Evolutionary conservation across 768 basidiomycete species (phyloP).

Genomic region (Panaeolus papilionaceus): DNA sequence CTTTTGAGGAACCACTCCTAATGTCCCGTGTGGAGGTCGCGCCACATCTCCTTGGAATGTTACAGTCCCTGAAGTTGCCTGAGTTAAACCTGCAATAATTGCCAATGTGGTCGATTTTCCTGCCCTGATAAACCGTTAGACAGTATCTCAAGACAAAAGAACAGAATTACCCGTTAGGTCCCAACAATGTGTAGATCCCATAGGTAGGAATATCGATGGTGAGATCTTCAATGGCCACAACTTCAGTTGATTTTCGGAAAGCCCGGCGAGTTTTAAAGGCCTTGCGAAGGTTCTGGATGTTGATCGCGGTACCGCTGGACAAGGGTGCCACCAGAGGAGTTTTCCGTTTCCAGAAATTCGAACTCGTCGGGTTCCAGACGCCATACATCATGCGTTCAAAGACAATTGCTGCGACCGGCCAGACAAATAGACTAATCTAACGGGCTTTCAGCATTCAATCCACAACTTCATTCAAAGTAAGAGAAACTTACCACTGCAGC

Average conservation of each 20-base stretch:
- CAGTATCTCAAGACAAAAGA: conserved; percentile 1
- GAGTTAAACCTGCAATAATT: conserved; percentile 67
- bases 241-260: conserved; percentile 42
- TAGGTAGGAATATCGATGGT: conserved; percentile 70
- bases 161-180: conserved; percentile 64
- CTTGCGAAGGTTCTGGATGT: conserved; percentile 54
- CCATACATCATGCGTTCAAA: conserved; percentile 70
- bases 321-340: conserved; percentile 31
- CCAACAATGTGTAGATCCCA: conserved; percentile 79
- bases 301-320: conserved; percentile 63
- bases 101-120: conserved; percentile 81
- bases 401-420: conserved; percentile 67
- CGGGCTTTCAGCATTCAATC: not conserved
- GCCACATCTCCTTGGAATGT: conserved; percentile 57
- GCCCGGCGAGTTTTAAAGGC: conserved; percentile 58
- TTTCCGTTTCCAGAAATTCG: conserved; percentile 42
- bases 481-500: conserved; percentile 62
- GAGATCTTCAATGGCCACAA: conserved; percentile 70
- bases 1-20: conserved; percentile 84
- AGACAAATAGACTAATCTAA: conserved; percentile 74
- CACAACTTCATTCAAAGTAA: not conserved
- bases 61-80: conserved; percentile 62
- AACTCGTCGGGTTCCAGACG: conserved; percentile 45
- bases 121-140: conserved; percentile 44
- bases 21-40: conserved; percentile 62